These are phyloP conservation scores for Fomitopsis palustris DNA, from an alignment of 1,284 basidiomycete genomes.

Conservation along the genomic window DNA sequence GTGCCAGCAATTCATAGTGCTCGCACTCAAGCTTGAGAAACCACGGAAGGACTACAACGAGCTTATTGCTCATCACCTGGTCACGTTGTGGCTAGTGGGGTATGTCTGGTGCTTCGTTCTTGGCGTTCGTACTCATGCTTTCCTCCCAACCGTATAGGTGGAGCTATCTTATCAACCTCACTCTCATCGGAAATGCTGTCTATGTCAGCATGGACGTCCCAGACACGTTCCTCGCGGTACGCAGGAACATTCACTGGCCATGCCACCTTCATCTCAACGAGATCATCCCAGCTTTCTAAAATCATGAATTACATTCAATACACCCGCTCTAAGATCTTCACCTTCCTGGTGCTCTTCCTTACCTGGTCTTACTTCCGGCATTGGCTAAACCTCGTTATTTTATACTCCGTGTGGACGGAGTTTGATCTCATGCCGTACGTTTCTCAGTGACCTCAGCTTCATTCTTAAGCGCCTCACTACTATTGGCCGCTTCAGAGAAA, in stretches of 20 bases:
- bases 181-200: constrained; percentile 88
- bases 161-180: constrained; percentile 84
- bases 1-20: constrained; percentile 90
- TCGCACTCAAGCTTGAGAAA: constrained; percentile 86
- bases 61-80: constrained; percentile 85
- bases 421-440: constrained; percentile 80
- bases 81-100: constrained; percentile 95
- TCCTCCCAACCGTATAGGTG: constrained; percentile 48
- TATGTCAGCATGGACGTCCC: constrained; percentile 98
- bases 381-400: constrained; percentile 85
- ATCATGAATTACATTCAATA: constrained; percentile 82
- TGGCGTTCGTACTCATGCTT: background rate
- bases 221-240: constrained; percentile 83
- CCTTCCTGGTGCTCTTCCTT: constrained; percentile 68
- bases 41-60: constrained; percentile 91
- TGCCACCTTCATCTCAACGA: background rate
- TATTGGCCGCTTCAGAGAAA: constrained; percentile 39
- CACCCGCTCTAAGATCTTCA: constrained; percentile 58
- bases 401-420: constrained; percentile 85
- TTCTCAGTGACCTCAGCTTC: background rate
- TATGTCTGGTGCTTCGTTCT: constrained; percentile 29
- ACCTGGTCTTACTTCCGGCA: constrained; percentile 97
- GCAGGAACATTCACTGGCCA: constrained; percentile 24
- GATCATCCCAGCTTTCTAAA: constrained; percentile 65
- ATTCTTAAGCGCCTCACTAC: background rate